Evolutionary conservation across 148 eudicot species (phyloP).

Genomic region (Nepenthes mirabilis): DNA sequence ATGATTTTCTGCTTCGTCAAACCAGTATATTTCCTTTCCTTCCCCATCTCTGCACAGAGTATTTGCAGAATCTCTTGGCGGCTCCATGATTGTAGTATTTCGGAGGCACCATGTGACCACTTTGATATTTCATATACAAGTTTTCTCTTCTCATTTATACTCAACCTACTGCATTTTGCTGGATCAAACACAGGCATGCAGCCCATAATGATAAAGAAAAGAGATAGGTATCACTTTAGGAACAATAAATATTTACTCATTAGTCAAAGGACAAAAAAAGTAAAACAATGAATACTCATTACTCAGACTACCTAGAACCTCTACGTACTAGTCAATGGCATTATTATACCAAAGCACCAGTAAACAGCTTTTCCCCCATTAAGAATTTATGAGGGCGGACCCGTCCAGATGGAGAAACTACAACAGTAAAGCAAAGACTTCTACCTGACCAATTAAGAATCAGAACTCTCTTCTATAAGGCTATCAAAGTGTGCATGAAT

Average conservation of each 20-base stretch:
- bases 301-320: background rate
- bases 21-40: slow-evolving; percentile 87
- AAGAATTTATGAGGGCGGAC: too few relatives aligned
- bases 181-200: slow-evolving; percentile 29
- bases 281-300: background rate
- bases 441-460: too few relatives aligned
- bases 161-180: slow-evolving; percentile 46
- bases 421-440: too few relatives aligned
- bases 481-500: too few relatives aligned
- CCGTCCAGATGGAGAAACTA: too few relatives aligned
- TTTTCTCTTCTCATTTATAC: slow-evolving; percentile 66
- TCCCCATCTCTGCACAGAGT: slow-evolving; percentile 73
- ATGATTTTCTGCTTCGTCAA: slow-evolving; percentile 70
- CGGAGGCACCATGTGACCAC: slow-evolving; percentile 58
- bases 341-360: too few relatives aligned
- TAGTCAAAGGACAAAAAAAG: background rate
- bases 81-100: slow-evolving; percentile 66
- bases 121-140: slow-evolving; percentile 59
- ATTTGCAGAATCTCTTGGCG: slow-evolving; percentile 75
- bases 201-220: slow-evolving; percentile 27
- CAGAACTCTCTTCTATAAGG: too few relatives aligned
- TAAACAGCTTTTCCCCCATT: too few relatives aligned
- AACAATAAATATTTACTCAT: slow-evolving; percentile 5
- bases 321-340: background rate
- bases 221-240: background rate